Conservation (phyloP, 2,329 filamentous ascomycete genomes). For the Hysterium pulicare region DNA sequence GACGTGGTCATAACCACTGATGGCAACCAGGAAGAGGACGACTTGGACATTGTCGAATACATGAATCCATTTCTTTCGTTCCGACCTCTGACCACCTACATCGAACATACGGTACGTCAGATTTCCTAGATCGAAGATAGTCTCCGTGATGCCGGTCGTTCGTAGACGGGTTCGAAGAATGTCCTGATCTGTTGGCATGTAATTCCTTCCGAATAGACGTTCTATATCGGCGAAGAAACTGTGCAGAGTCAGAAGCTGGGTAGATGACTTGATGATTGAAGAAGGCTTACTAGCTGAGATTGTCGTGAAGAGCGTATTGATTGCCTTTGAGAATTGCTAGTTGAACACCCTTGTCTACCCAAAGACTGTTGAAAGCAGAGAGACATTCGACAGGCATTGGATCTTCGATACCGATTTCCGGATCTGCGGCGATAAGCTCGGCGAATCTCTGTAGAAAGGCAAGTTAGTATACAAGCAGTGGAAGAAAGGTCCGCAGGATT, state of each 20-base stretch:
- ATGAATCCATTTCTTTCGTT: constrained; percentile 97
- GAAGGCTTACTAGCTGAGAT: constrained; percentile 77
- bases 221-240: constrained; percentile 77
- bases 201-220: constrained; percentile 63
- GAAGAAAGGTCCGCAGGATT: not conserved
- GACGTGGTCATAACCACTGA: constrained; percentile 95
- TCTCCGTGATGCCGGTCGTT: constrained; percentile 95
- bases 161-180: constrained; percentile 84
- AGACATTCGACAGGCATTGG: constrained; percentile 75
- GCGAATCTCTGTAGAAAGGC: constrained; percentile 63
- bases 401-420: constrained; percentile 80
- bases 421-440: constrained; percentile 71
- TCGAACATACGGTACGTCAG: constrained; percentile 97
- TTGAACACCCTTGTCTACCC: constrained; percentile 80
- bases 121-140: constrained; percentile 85
- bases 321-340: constrained; percentile 89
- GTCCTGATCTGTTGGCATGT: constrained; percentile 90
- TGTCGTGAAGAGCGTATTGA: constrained; percentile 95
- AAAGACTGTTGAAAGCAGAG: constrained; percentile 77
- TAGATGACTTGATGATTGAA: not conserved
- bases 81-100: constrained; percentile 85
- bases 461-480: constrained; percentile 9
- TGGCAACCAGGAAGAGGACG: constrained; percentile 87
- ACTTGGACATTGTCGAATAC: constrained; percentile 94
- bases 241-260: constrained; percentile 17